Evolutionary conservation across 2,329 filamentous ascomycete species (phyloP).

Genomic region (Trichoderma gracile): DNA sequence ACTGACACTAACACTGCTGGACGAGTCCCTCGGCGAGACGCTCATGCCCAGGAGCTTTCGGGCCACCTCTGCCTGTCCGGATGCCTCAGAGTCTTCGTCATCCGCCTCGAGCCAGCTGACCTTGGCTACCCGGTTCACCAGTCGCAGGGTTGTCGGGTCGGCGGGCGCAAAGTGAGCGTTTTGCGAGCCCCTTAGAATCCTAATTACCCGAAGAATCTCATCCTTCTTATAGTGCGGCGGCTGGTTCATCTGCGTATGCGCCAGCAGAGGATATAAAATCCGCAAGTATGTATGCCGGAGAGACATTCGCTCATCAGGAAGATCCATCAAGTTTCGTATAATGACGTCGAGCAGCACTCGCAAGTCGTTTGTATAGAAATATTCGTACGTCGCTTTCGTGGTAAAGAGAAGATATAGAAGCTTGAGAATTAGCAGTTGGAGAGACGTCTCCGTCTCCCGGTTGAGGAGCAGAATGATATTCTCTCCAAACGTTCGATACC

Average conservation of each 20-base stretch:
- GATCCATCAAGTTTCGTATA: constrained; percentile 91
- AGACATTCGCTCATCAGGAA: constrained; percentile 76
- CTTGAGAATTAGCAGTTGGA: constrained; percentile 95
- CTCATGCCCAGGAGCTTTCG: constrained; percentile 70
- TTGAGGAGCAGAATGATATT: constrained; percentile 96
- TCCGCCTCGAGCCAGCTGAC: constrained; percentile 66
- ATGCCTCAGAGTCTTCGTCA: constrained; percentile 40
- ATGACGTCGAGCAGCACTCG: constrained; percentile 94
- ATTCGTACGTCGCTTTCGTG: constrained; percentile 87
- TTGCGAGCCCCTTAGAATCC: constrained; percentile 64
- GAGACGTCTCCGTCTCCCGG: constrained; percentile 88
- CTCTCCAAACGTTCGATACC: constrained; percentile 93
- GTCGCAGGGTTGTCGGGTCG: constrained; percentile 75
- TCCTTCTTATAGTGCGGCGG: constrained; percentile 90
- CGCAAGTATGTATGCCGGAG: constrained; percentile 92
- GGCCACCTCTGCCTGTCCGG: constrained; percentile 50
- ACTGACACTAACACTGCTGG: constrained; percentile 72
- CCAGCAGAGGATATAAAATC: constrained; percentile 85
- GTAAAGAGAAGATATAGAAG: constrained; percentile 94
- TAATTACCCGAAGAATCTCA: constrained; percentile 76
- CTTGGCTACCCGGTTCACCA: constrained; percentile 72
- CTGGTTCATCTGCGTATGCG: constrained; percentile 84
- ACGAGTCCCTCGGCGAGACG: constrained; percentile 63
- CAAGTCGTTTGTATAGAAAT: constrained; percentile 97
- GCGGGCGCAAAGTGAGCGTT: constrained; percentile 77